Conservation (phyloP, 345 rosid species). For the Draba incana region DNA sequence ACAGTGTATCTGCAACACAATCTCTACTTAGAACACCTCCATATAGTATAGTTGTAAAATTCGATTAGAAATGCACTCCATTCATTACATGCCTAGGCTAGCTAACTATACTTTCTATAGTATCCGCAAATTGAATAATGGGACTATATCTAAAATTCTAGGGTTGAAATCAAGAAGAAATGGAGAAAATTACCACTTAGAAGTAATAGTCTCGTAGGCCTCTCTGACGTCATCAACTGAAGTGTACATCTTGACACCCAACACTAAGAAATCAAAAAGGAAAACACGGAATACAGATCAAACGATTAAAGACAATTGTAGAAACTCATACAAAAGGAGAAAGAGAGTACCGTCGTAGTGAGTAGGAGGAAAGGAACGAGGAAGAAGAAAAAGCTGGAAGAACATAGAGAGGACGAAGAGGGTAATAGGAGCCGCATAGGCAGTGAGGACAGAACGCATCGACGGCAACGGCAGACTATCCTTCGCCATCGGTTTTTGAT, state of each 20-base stretch:
- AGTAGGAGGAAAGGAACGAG: conserved; percentile 72
- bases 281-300: conserved; percentile 9
- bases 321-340: neutral
- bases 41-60: conserved; percentile 21
- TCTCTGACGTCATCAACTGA: conserved; percentile 65
- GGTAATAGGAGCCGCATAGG: conserved; percentile 63
- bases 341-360: conserved; percentile 71
- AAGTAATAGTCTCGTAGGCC: conserved; percentile 64
- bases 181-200: conserved; percentile 54
- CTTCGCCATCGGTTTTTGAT: conserved; percentile 45
- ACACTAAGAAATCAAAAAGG: conserved; percentile 44
- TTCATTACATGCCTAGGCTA: conserved; percentile 11
- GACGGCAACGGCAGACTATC: conserved; percentile 19
- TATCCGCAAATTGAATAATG: too few species aligned
- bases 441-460: conserved; percentile 47
- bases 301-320: neutral
- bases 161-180: too few species aligned
- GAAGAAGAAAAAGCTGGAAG: conserved; percentile 80
- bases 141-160: too few species aligned
- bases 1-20: neutral
- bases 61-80: conserved; percentile 1
- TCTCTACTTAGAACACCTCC: conserved; percentile 5
- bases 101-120: neutral
- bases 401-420: conserved; percentile 63
- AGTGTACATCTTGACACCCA: conserved; percentile 61